Percentiles rank a stretch among this genome's conserved stretches.
Evolutionary conservation across 352 stramenopile genomes (phyloP).

Genomic region (Phytophthora sansomeana): DNA sequence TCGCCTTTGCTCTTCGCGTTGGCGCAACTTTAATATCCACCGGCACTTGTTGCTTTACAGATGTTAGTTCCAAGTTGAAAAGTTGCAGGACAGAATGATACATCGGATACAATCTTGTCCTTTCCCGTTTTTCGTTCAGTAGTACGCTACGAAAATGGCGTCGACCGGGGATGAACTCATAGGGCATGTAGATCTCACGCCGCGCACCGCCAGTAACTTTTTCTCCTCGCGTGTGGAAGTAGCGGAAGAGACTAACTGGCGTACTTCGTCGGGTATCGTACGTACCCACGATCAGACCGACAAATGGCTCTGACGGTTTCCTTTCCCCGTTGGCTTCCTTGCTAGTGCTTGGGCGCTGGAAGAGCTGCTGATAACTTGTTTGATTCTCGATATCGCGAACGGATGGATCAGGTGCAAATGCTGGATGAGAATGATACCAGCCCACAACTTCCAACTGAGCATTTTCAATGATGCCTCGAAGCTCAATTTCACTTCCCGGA

Average conservation of each 20-base stretch:
- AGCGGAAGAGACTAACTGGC: constrained; percentile 83
- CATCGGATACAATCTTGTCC: constrained; percentile 38
- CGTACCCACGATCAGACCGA: constrained; percentile 94
- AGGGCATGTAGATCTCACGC: constrained; percentile 72
- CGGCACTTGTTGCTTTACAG: constrained; percentile 9
- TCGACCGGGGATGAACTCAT: constrained; percentile 65
- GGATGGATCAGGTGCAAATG: constrained; percentile 93
- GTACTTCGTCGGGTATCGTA: constrained; percentile 88
- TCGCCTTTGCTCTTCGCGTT: constrained; percentile 4
- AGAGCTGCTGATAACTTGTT: constrained; percentile 92
- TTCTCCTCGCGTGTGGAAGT: constrained; percentile 81
- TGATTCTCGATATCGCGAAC: constrained; percentile 96
- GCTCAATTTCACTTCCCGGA: constrained; percentile 91
- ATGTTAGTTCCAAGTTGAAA: constrained; percentile 30
- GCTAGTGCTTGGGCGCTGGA: constrained; percentile 57
- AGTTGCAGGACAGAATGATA: constrained; percentile 53
- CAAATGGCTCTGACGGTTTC: constrained; percentile 85
- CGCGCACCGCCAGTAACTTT: constrained; percentile 64
- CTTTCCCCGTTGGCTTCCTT: constrained; percentile 26
- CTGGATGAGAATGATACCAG: constrained; percentile 96
- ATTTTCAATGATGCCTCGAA: constrained; percentile 91
- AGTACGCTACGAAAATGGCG: constrained; percentile 63
- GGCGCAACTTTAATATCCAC: constrained; percentile 1
- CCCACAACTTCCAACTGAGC: constrained; percentile 92
- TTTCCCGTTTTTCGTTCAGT: constrained; percentile 48